Conservation (phyloP, 805 yeast genomes). For the Metschnikowia peoriensis region DNA sequence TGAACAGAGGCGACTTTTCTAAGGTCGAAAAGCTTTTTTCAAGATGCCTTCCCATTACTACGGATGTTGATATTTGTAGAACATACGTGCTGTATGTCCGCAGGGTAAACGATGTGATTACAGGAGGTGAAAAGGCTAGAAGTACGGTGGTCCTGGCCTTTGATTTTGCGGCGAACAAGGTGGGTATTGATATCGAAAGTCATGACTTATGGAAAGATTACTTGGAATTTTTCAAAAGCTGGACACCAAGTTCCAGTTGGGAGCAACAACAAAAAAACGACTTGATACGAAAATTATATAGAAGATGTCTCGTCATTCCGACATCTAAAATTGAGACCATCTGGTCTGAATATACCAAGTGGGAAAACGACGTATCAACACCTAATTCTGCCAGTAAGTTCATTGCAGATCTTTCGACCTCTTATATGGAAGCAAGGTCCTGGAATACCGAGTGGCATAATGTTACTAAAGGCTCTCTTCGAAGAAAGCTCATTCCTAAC, state of each 20-base stretch:
- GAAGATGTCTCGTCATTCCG: constrained; percentile 73
- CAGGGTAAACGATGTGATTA: constrained; percentile 62
- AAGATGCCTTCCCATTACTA: constrained; percentile 58
- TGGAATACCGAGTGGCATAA: constrained; percentile 68
- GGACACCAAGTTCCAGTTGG: constrained; percentile 79
- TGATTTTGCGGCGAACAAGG: constrained; percentile 73
- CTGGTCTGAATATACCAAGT: constrained; percentile 79
- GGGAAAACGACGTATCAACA: constrained; percentile 72
- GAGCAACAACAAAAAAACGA: constrained; percentile 83
- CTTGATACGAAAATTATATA: constrained; percentile 68
- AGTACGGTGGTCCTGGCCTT: constrained; percentile 74
- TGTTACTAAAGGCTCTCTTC: constrained; percentile 49
- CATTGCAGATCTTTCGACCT: constrained; percentile 76
- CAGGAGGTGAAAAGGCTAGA: constrained; percentile 81
- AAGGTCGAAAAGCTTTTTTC: constrained; percentile 66
- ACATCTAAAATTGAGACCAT: constrained; percentile 67
- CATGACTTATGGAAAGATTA: constrained; percentile 80
- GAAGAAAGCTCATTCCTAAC: constrained; percentile 36
- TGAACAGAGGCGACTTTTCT: constrained; percentile 62
- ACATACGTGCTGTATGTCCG: constrained; percentile 78
- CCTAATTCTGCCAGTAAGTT: constrained; percentile 78
- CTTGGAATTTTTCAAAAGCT: constrained; percentile 68
- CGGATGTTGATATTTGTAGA: constrained; percentile 69
- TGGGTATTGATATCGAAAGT: constrained; percentile 75
- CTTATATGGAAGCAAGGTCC: constrained; percentile 84